Evolutionary conservation across 331 rosid genomes (phyloP).

Genomic region (Arachis monticola): DNA sequence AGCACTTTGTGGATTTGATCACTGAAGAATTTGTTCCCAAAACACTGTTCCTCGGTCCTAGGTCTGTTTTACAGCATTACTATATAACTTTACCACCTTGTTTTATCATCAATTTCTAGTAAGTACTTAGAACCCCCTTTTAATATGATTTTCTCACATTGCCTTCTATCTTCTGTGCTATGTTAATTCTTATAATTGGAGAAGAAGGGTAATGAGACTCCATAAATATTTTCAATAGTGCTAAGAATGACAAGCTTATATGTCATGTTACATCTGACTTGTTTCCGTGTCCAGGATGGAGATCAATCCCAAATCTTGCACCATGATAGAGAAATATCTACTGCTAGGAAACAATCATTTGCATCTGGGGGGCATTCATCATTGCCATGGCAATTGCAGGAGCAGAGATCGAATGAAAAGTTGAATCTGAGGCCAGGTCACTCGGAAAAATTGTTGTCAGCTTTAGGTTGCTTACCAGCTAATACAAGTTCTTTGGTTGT

Average conservation of each 20-base stretch:
- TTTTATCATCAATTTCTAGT: background rate
- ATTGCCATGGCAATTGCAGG: constrained; percentile 73
- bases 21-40: constrained; percentile 6
- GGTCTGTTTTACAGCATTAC: constrained; percentile 12
- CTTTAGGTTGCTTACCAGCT: constrained; percentile 50
- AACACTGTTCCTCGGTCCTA: background rate
- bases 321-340: constrained; percentile 57
- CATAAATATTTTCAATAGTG: constrained; percentile 12
- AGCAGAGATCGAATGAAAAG: constrained; percentile 55
- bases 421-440: constrained; percentile 52
- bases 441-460: constrained; percentile 57
- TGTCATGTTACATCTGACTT: constrained; percentile 18
- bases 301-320: constrained; percentile 50
- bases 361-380: constrained; percentile 56
- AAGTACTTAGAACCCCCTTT: constrained; percentile 1
- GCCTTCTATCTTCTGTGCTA: background rate
- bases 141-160: background rate
- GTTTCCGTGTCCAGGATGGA: constrained; percentile 57
- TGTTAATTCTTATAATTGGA: constrained; percentile 16
- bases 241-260: background rate
- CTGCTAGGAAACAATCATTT: constrained; percentile 62
- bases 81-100: constrained; percentile 11
- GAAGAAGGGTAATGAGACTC: background rate
- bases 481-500: constrained; percentile 50
- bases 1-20: background rate